Evolutionary conservation across 1,284 basidiomycete genomes (phyloP).

Genomic region (Cutaneotrichosporon sp.): DNA sequence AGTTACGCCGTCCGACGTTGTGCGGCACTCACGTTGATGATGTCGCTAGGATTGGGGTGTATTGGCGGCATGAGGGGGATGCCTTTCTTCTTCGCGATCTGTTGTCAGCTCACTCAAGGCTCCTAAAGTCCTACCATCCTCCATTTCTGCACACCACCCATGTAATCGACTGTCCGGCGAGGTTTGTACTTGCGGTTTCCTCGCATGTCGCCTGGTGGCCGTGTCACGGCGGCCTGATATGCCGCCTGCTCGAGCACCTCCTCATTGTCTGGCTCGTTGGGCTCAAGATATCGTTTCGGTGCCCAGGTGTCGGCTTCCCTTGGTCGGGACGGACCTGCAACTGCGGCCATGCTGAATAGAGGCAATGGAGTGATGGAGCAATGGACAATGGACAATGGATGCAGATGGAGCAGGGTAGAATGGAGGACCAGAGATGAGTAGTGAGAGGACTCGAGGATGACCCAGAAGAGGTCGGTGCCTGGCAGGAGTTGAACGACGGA

Average conservation of each 20-base stretch:
- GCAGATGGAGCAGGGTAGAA: not conserved
- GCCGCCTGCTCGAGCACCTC: constrained; percentile 68
- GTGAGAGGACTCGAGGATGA: not conserved
- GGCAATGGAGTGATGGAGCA: no score
- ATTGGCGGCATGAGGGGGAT: constrained; percentile 61
- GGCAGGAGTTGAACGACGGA: not conserved
- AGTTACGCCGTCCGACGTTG: not conserved
- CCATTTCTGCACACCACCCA: constrained; percentile 79
- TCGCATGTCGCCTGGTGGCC: constrained; percentile 51
- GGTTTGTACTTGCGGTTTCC: constrained; percentile 83
- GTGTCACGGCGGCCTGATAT: constrained; percentile 62
- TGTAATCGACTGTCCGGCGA: constrained; percentile 88
- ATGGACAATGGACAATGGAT: not conserved
- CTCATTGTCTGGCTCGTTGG: constrained; percentile 64
- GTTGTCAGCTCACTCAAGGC: not conserved
- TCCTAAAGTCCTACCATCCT: constrained; percentile 58
- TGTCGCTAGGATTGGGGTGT: constrained; percentile 73
- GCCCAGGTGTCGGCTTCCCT: constrained; percentile 48
- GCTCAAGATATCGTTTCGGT: constrained; percentile 52
- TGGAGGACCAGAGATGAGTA: not conserved
- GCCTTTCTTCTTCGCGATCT: constrained; percentile 71
- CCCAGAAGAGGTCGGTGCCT: no score
- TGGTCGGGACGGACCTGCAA: constrained; percentile 27
- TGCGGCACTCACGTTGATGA: constrained; percentile 65
- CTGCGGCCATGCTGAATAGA: not conserved